phyloP scores from a whole-genome alignment of 306 rosid genomes.

The Trifolium repens region DNA sequence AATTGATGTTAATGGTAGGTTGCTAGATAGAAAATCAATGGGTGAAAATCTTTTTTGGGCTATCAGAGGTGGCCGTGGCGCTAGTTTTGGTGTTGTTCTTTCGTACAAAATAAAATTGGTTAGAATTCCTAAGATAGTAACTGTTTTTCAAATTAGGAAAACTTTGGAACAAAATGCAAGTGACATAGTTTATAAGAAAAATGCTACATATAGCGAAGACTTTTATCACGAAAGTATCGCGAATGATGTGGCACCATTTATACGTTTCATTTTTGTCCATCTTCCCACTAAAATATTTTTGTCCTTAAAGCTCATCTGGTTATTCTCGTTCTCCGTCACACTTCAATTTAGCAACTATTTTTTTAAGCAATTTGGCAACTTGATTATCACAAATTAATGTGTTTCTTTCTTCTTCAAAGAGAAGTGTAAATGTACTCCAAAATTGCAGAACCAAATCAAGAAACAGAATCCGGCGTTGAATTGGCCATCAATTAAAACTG shows the following conservation, averaged over 20 bases:
- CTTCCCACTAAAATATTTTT: no score
- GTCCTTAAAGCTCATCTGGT: no score
- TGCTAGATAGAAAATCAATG: conserved; percentile 67
- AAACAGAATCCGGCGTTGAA: conserved; percentile 36
- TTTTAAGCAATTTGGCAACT: no score
- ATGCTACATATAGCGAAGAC: no score
- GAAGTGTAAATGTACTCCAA: conserved; percentile 68
- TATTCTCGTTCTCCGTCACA: no score
- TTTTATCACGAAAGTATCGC: no score
- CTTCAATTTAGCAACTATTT: no score
- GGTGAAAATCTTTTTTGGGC: conserved; percentile 94
- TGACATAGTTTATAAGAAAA: conserved; percentile 57
- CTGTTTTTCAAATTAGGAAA: conserved; percentile 60
- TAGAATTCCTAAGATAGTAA: conserved; percentile 60
- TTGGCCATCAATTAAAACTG: conserved; percentile 36
- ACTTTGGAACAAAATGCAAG: conserved; percentile 64
- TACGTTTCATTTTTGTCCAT: no score
- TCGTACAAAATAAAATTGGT: conserved; percentile 68
- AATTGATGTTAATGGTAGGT: conserved; percentile 58
- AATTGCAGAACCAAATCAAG: conserved; percentile 46
- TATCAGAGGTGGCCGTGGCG: conserved; percentile 83
- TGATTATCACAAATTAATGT: conserved; percentile 61
- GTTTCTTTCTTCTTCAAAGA: conserved; percentile 64
- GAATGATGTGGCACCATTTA: no score
- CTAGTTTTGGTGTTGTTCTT: conserved; percentile 68